Evolutionary conservation across 306 rosid species (phyloP), one percentile per base, ranked within the genome.

Genomic region (Cucurbita maxima): DNA sequence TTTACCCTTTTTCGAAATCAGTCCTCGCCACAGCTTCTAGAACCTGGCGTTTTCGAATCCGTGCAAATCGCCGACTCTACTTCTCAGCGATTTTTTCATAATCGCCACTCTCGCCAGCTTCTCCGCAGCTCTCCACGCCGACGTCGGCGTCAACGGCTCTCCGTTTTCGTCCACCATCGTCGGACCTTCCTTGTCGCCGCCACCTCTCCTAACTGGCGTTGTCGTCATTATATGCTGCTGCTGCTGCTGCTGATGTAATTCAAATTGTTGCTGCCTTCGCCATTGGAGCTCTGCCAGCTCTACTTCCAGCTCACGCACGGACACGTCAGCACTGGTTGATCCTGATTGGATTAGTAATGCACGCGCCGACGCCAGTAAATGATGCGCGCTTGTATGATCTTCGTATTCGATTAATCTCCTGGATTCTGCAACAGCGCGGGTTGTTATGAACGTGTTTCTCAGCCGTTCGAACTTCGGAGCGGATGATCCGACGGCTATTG

Each of bases 121-220:
- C 88, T 88, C 95, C 20, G 95, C 95, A 48, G 95, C 89, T 74
- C 86, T 78, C 95, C 95, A 88, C 62, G 95, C 95, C 69, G 95
- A 88, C 0, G 95, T 84, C 0, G 94, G 95, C 30, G 95, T 88
- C 2, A 88, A 78, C 52, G 90, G 95, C 80, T 88, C 91, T 0
- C 87, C 91, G 18, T 86, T 84, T n/a, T 86, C 91, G 22, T 88
- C 89, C 62, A 79, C 85, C 51, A 81, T 10, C 0, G 55, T 25
- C 14, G 72, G 25, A 74, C 11, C 14, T 8, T 84, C 83, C 68
- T 75, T 79, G 9, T 79, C 71, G 10, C 37, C 75, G 16, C 55
- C 55, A 0, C 16, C 44, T 76, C 85, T 77, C 67, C 78, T 79
- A 57, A 90, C 73, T 19, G 78, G 92, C 57, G 77, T 51, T 74